Evolutionary conservation across 805 yeast genomes (phyloP).

Genomic region (Priceomyces melissophilus): DNA sequence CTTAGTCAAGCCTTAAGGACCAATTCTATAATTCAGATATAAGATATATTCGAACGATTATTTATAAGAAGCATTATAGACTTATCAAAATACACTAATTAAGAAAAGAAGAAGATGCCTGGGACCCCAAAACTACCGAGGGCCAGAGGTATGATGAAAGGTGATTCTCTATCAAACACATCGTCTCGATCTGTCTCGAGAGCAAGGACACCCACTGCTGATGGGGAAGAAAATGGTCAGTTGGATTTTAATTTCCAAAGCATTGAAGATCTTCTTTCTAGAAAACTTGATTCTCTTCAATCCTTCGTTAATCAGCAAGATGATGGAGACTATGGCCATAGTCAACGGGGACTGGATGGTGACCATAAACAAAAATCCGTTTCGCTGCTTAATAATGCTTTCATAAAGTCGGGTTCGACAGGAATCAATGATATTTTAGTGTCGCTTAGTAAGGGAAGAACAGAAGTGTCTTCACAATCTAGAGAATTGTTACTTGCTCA

Average conservation of each 20-base stretch:
- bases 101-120: not conserved
- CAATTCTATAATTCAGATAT: not conserved
- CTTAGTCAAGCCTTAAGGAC: too few relatives aligned
- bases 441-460: conserved; percentile 39
- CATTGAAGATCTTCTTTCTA: conserved; percentile 32
- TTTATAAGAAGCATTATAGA: not conserved
- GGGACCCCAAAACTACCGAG: conserved; percentile 2
- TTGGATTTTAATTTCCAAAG: conserved; percentile 32
- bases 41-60: not conserved
- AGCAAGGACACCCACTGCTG: conserved; percentile 32
- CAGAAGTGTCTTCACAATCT: conserved; percentile 44
- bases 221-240: conserved; percentile 34
- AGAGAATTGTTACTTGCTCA: conserved; percentile 51
- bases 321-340: conserved; percentile 2
- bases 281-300: conserved; percentile 30
- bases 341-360: conserved; percentile 1
- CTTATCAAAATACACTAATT: not conserved
- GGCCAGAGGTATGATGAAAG: conserved; percentile 1
- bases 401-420: conserved; percentile 34
- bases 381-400: conserved; percentile 26
- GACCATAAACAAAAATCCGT: conserved; percentile 27
- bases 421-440: conserved; percentile 44
- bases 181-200: conserved; percentile 32
- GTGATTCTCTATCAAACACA: conserved; percentile 18
- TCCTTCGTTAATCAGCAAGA: conserved; percentile 10